Conservation (phyloP, 352 stramenopile genomes). For the Phytophthora sojae region DNA sequence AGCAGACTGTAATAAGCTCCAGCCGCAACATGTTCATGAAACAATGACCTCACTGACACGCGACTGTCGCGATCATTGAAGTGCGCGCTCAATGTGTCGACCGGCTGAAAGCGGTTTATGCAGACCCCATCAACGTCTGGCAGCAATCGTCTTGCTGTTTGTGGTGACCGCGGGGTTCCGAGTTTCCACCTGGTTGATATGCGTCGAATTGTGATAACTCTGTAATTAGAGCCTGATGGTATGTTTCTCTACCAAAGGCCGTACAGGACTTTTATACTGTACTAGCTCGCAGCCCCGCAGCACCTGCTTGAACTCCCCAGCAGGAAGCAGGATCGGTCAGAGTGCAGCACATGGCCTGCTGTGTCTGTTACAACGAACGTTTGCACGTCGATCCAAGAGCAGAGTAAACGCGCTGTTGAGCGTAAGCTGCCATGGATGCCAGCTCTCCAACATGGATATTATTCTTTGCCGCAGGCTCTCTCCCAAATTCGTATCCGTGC, state of each 20-base stretch:
- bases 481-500: no score
- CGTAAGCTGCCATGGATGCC: no score
- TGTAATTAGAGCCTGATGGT: neutral
- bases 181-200: constrained; percentile 9
- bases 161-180: constrained; percentile 10
- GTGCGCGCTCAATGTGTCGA: no score
- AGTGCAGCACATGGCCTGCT: neutral
- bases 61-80: no score
- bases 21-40: neutral
- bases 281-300: no score
- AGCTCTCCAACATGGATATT: neutral
- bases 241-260: neutral
- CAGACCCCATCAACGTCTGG: constrained; percentile 5
- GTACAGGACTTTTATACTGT: no score
- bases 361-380: neutral
- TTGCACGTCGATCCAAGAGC: no score
- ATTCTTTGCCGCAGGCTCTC: neutral
- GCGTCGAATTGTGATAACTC: constrained; percentile 1
- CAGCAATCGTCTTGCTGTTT: constrained; percentile 22
- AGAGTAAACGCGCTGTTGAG: neutral
- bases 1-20: no score
- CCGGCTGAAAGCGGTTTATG: constrained; percentile 12
- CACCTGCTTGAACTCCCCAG: neutral
- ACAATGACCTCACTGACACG: neutral
- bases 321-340: neutral